Percentiles rank a stretch among this genome's conserved stretches.
Evolutionary conservation across 2,329 filamentous ascomycete species (phyloP).

Genomic region (Teratosphaeria gauchensis): DNA sequence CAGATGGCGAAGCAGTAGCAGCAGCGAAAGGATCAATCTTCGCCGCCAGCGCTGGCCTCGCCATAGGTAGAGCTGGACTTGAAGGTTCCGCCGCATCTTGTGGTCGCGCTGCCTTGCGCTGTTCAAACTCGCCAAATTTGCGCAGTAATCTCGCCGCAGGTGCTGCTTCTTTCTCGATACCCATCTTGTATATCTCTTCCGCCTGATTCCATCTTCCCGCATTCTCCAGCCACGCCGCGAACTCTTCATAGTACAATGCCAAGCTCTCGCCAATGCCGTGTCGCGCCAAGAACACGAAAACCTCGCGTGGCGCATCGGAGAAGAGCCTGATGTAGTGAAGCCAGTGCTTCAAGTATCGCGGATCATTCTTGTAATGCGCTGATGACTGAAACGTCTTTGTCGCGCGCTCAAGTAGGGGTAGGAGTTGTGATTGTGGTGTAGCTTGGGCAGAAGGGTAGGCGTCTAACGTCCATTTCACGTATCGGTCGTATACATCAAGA

Average conservation of each 20-base stretch:
- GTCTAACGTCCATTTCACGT: constrained; percentile 93
- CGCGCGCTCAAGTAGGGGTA: constrained; percentile 80
- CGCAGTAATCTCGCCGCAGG: constrained; percentile 71
- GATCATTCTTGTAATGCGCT: constrained; percentile 76
- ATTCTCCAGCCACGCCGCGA: constrained; percentile 82
- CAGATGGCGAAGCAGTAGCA: constrained; percentile 42
- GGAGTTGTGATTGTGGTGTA: constrained; percentile 80
- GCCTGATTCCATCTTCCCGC: constrained; percentile 80
- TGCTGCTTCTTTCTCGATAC: constrained; percentile 78
- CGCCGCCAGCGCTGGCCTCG: constrained; percentile 72
- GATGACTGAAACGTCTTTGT: constrained; percentile 84
- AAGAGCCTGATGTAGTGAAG: constrained; percentile 89
- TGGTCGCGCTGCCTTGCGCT: constrained; percentile 59
- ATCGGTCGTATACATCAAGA: constrained; percentile 89
- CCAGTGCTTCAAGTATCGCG: constrained; percentile 88
- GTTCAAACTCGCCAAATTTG: constrained; percentile 88
- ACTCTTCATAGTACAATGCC: constrained; percentile 94
- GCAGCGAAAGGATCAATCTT: constrained; percentile 72
- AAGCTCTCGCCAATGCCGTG: constrained; percentile 79
- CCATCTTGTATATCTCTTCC: constrained; percentile 84
- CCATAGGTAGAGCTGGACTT: constrained; percentile 76
- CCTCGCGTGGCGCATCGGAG: constrained; percentile 84
- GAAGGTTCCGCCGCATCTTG: constrained; percentile 56
- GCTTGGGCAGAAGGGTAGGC: constrained; percentile 91
- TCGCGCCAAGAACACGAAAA: constrained; percentile 80